Evolutionary conservation across 805 yeast species (phyloP), one percentile per base, ranked within the genome.

Genomic region (Myxozyma monticola): DNA sequence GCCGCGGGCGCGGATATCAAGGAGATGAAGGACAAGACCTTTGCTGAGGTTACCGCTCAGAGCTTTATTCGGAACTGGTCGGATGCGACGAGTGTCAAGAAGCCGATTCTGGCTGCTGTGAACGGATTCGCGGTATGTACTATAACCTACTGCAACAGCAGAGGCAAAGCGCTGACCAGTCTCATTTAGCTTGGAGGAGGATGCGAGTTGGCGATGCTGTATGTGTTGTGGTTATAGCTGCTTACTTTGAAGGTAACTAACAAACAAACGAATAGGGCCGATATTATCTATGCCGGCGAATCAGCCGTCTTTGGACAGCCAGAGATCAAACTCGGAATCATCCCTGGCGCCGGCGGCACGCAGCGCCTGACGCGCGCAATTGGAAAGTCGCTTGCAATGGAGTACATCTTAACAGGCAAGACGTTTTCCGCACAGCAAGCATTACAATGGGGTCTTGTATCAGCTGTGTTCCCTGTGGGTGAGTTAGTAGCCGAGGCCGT

Each of bases 1-100:
- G 80, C 81, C 10, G 79, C 81, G 7, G 81, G 81, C 15, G 81
- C 81, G 10, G 81, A 77, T 57, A 77, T 77, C 65, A 75, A 75
- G 62, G 77, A 76, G 62, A 75, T 77, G 78, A 63, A 68, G 56
- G 62, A 63, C 57, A 60, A 66, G 56, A 62, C 69, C 1, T 65
- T 69, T 30, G 70, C 72, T 26, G 68, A 68, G 18, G 73, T 70
- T 10, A 62, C 64, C 24, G 65, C 65, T 41, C 52, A 54, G 31
- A 65, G 69, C 54, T 72, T 69, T 59, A 65, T 75, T 37, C 70
- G 66, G 29, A 59, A 63, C 44, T 74, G 79, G 77, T 61, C 69
- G 20, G 68, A 69, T 34, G 63, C 75, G 28, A 62, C 69, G 15
- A 49, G 55, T 22, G 63, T 71, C 54, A 65, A 66, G 51, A 73